Evolutionary conservation across 345 rosid species (phyloP).

Genomic region (Eucalyptus sp.): DNA sequence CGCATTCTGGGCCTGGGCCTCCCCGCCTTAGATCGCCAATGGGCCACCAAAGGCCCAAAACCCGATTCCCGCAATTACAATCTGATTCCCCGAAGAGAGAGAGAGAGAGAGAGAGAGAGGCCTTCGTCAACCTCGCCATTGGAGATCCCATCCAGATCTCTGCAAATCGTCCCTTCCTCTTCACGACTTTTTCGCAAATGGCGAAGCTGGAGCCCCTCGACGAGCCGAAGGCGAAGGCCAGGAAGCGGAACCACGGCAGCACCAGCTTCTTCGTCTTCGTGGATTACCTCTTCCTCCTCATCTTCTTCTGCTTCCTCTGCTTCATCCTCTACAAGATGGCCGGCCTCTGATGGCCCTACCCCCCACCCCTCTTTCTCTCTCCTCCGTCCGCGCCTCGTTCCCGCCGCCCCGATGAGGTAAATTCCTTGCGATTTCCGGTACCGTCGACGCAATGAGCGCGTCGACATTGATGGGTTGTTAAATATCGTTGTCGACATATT

Average conservation of each 20-base stretch:
- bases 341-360: conserved; percentile 6
- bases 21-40: neutral
- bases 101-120: too few relatives aligned
- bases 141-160: neutral
- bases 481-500: neutral
- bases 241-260: conserved; percentile 52
- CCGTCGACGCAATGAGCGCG: too few relatives aligned
- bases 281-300: conserved; percentile 49
- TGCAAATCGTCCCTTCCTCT: neutral
- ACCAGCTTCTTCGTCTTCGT: conserved; percentile 54
- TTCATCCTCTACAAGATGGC: conserved; percentile 45
- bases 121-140: neutral
- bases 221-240: neutral
- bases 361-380: neutral
- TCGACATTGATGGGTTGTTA: neutral
- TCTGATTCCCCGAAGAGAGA: neutral
- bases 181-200: neutral
- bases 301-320: conserved; percentile 37
- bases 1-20: neutral
- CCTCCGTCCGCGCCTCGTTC: neutral
- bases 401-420: neutral
- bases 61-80: fast-evolving
- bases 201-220: conserved; percentile 4
- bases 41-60: neutral
- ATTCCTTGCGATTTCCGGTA: neutral